These are phyloP conservation scores for Piper longum DNA, from an alignment of 164 flowering plant species.

Conservation along the genomic window DNA sequence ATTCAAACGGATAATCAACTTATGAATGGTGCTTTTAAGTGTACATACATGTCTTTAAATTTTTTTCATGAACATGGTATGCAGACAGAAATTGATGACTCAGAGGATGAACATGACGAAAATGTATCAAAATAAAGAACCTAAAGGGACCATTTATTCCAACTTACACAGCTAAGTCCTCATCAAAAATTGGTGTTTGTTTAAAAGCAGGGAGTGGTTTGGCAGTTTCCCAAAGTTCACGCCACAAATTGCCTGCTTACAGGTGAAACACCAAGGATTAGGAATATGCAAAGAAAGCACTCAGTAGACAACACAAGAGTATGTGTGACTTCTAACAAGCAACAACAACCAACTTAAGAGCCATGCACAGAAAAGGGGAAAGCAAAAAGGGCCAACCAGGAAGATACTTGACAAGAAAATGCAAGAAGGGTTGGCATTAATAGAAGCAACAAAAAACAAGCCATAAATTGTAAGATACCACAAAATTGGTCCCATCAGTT, in stretches of 20 bases:
- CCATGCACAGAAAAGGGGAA: no score
- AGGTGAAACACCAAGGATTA: conserved; percentile 2
- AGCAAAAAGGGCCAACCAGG: no score
- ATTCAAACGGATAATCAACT: background rate
- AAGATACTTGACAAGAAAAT: no score
- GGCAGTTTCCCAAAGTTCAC: conserved; percentile 85
- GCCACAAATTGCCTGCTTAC: conserved; percentile 79
- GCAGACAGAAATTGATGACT: background rate
- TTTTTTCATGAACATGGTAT: no score
- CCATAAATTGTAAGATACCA: no score
- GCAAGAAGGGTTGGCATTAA: no score
- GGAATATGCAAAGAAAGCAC: background rate
- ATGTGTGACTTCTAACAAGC: background rate
- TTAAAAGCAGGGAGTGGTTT: conserved; percentile 82
- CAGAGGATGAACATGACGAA: background rate
- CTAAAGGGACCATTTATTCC: background rate
- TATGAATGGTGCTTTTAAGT: background rate
- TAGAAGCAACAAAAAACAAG: no score
- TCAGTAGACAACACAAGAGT: background rate
- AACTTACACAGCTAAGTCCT: conserved; percentile 91
- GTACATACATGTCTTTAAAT: background rate
- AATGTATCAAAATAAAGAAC: background rate
- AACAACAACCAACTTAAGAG: no score
- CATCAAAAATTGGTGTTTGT: conserved; percentile 82
- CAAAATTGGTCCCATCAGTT: no score